Conservation (phyloP, 352 stramenopile genomes). For the Nothophytophthora sp. region DNA sequence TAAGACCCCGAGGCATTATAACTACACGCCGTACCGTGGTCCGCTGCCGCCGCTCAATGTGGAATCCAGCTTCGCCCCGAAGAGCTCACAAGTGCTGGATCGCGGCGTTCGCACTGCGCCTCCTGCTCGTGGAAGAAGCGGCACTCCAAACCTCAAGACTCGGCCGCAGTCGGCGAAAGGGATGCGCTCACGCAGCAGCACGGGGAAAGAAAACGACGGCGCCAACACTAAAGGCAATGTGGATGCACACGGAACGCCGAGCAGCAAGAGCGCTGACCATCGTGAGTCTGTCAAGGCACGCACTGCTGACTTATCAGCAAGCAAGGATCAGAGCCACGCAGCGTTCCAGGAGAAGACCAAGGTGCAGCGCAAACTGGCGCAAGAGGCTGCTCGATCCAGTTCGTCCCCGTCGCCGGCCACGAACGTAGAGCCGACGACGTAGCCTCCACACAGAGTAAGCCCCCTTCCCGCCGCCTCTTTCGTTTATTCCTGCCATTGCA, state of each 20-base stretch:
- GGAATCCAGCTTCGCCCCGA: slow-evolving; percentile 67
- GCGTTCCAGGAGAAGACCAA: slow-evolving; percentile 47
- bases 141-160: slow-evolving; percentile 11
- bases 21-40: slow-evolving; percentile 73
- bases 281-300: slow-evolving; percentile 33
- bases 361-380: slow-evolving; percentile 19
- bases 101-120: slow-evolving; percentile 9
- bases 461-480: too few species aligned
- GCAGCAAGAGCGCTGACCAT: slow-evolving; percentile 24
- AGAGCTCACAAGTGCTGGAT: slow-evolving; percentile 24
- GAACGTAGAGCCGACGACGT: slow-evolving; percentile 6
- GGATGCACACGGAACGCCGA: slow-evolving; percentile 19
- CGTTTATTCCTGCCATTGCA: slow-evolving; percentile 23
- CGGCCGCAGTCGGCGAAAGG: slow-evolving; percentile 25
- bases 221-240: slow-evolving; percentile 9
- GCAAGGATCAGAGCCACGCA: slow-evolving; percentile 32
- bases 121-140: slow-evolving; percentile 9
- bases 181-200: slow-evolving; percentile 3
- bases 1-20: slow-evolving; percentile 19
- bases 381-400: slow-evolving; percentile 5
- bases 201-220: slow-evolving; percentile 37
- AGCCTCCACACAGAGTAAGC: slow-evolving; percentile 5
- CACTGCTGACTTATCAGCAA: slow-evolving; percentile 3
- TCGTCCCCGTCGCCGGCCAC: slow-evolving; percentile 5
- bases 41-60: slow-evolving; percentile 57